Evolutionary conservation across 2,329 filamentous ascomycete species (phyloP), one percentile per base, ranked within the genome.

Genomic region (Phoma sp.): DNA sequence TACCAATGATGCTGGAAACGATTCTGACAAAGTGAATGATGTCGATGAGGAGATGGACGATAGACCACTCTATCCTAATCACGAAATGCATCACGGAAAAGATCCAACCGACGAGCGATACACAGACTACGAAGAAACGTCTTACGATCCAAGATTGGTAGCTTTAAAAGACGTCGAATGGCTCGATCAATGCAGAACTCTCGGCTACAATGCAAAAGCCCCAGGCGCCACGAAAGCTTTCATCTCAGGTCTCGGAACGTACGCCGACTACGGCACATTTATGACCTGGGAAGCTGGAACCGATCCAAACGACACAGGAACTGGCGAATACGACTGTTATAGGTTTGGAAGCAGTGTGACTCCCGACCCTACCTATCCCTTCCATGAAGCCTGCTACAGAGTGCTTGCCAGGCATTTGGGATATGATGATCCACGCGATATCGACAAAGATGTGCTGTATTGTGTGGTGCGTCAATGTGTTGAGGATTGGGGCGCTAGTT

Each of bases 341-440:
- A 18, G 38, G 5, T 7, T 30, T 0, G 53, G 48, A 5, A 42
- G 55, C 11, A 17, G 36, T 2, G 57, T 57, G 4, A 11, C 26
- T 15, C 28, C 40, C 1, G 30, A 38, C 1, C 23, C 25, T 5
- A 48, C 47, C 11, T 66, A 53, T 39, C 64, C 63, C 3, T 64
- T 67, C 18, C 65, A 67, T 40, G 54, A 61, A 21, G 50, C 50
- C 2, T 68, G 66, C 23, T 61, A 57, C 39, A 34, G 55, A 9
- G 34, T 67, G 25, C 56, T 68, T 1, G 54, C 57, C 7, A 49
- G 43, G 20, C 46, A 32, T 14, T n/a, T 66, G 3, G 61, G 58
- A 7, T 53, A 47, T 21, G 20, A 39, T 0, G 39, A 56, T 10
- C 17, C 26, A 4, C 33, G 23, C 0, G 40, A 38, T 7, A 52